Evolutionary conservation across 179 eudicot species (phyloP).

Genomic region (Carnegiea gigantea): DNA sequence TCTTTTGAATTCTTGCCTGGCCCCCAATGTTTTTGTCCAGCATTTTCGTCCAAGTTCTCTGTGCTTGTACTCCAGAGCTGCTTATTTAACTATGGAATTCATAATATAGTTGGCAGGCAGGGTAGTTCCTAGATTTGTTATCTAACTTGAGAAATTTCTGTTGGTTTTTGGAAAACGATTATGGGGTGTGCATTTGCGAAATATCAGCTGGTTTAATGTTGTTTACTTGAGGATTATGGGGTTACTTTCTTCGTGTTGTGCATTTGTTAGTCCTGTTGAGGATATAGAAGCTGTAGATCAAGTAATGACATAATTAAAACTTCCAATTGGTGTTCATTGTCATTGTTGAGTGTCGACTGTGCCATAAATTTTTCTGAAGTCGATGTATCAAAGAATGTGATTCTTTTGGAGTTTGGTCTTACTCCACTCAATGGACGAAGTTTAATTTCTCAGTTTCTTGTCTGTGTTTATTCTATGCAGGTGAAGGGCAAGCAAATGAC

Average conservation of each 20-base stretch:
- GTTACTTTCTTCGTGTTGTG: background rate
- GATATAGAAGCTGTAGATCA: background rate
- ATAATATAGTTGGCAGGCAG: background rate
- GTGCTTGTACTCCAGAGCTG: background rate
- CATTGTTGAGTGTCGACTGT: background rate
- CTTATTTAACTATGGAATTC: background rate
- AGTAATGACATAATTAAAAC: background rate
- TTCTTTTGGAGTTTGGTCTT: background rate
- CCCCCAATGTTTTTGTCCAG: background rate
- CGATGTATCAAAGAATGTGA: background rate
- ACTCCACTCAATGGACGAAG: background rate
- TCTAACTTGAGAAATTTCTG: background rate
- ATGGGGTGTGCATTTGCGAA: background rate
- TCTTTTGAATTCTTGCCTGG: background rate
- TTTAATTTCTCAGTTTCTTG: background rate
- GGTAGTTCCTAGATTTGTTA: background rate
- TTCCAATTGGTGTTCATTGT: background rate
- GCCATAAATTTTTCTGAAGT: background rate
- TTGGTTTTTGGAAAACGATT: background rate
- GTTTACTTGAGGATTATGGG: background rate
- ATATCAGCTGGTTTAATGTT: background rate
- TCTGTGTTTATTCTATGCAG: constrained; percentile 35
- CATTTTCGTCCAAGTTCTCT: background rate
- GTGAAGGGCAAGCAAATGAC: constrained; percentile 71
- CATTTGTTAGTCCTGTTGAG: background rate